These are phyloP conservation scores for Macrolepiota dolichaula DNA, from an alignment of 768 basidiomycete species.

Conservation along the genomic window DNA sequence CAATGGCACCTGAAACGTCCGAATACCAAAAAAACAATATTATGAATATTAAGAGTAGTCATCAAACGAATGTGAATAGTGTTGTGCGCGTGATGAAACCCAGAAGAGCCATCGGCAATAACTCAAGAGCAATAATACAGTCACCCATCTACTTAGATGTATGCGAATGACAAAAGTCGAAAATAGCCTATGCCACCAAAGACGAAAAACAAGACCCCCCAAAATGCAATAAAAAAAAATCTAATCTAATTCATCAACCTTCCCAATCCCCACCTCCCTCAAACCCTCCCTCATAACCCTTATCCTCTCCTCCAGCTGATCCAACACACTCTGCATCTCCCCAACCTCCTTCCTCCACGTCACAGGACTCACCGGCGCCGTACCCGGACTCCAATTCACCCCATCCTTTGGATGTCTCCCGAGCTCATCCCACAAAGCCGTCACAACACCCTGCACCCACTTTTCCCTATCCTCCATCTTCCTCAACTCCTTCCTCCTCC, in stretches of 20 bases:
- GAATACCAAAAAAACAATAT: too few species aligned
- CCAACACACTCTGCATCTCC: conserved; percentile 47
- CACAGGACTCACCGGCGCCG: conserved; percentile 5
- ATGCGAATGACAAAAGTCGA: too few species aligned
- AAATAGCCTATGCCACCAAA: background rate
- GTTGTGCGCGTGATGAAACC: too few species aligned
- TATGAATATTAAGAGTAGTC: too few species aligned
- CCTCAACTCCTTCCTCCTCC: conserved; percentile 46
- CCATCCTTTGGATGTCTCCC: conserved; percentile 31
- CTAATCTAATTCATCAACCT: conserved; percentile 19
- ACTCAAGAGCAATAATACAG: too few species aligned
- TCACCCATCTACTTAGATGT: too few species aligned
- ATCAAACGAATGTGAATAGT: too few species aligned
- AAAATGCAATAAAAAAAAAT: background rate
- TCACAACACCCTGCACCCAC: conserved; percentile 72
- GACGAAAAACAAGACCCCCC: background rate
- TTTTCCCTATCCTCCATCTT: conserved; percentile 67
- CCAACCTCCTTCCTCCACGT: conserved; percentile 46
- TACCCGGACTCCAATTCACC: background rate
- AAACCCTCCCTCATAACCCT: conserved; percentile 40
- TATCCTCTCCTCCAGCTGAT: conserved; percentile 56
- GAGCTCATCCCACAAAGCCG: conserved; percentile 71
- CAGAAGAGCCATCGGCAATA: too few species aligned
- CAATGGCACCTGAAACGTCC: too few species aligned
- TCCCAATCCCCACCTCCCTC: conserved; percentile 14